phyloP scores from a whole-genome alignment of 352 stramenopile genomes.

The Phytophthora multivora region DNA sequence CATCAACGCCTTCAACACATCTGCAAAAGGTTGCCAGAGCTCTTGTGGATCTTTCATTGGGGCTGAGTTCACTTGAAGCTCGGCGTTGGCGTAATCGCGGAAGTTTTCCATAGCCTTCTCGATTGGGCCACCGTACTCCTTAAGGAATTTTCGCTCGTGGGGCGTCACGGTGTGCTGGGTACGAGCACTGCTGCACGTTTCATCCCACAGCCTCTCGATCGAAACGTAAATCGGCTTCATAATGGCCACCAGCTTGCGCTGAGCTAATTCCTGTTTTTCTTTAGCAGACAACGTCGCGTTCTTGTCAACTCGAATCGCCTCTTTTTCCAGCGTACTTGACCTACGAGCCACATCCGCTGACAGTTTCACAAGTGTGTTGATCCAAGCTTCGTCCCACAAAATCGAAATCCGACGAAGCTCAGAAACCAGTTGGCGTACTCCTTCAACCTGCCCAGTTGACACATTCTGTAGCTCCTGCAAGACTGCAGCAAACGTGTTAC shows the following conservation, averaged over 20 bases:
- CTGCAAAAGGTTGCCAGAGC: slow-evolving; percentile 76
- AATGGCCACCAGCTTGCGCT: slow-evolving; percentile 79
- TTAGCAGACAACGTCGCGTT: slow-evolving; percentile 63
- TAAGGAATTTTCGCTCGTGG: slow-evolving; percentile 77
- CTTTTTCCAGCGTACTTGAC: slow-evolving; percentile 76
- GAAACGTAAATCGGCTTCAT: slow-evolving; percentile 82
- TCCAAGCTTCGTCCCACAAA: slow-evolving; percentile 87
- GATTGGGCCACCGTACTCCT: slow-evolving; percentile 63
- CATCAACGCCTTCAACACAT: slow-evolving; percentile 68
- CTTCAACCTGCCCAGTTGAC: slow-evolving; percentile 50
- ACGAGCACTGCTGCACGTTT: slow-evolving; percentile 55
- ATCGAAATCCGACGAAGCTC: slow-evolving; percentile 82
- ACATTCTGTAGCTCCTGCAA: slow-evolving; percentile 46
- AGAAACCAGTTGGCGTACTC: slow-evolving; percentile 64
- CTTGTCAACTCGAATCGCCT: slow-evolving; percentile 68
- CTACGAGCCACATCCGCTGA: slow-evolving; percentile 70
- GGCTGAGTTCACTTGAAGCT: slow-evolving; percentile 17
- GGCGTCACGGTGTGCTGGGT: slow-evolving; percentile 48
- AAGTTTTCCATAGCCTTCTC: slow-evolving; percentile 51
- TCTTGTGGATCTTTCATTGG: slow-evolving; percentile 28
- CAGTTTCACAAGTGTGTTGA: slow-evolving; percentile 72
- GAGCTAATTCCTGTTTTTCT: slow-evolving; percentile 70
- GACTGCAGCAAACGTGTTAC: slow-evolving; percentile 42
- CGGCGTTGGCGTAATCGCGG: slow-evolving; percentile 43
- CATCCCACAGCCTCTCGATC: slow-evolving; percentile 63